Conservation (phyloP, 495 filamentous ascomycete species). For the Daldinia childiae region DNA sequence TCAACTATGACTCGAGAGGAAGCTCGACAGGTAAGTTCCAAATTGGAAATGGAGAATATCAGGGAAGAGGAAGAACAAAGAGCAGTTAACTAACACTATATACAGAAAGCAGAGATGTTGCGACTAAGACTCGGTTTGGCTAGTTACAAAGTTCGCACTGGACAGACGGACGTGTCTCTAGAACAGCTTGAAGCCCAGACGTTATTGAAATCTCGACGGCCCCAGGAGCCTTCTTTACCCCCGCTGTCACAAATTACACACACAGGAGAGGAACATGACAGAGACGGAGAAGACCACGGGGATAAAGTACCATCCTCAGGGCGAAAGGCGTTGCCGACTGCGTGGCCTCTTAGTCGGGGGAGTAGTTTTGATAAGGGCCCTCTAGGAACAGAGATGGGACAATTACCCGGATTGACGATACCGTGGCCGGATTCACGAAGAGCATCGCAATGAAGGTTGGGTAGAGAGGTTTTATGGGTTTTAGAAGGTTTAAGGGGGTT, state of each 20-base stretch:
- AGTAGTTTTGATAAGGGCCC: not conserved
- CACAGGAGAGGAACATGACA: not conserved
- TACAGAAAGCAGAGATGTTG: slow-evolving; percentile 60
- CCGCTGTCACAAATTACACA: slow-evolving; percentile 1
- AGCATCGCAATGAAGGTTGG: not conserved
- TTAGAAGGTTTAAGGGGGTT: not conserved
- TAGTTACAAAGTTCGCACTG: slow-evolving; percentile 63
- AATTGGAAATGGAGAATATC: not conserved
- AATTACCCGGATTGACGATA: not conserved
- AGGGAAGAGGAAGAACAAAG: not conserved
- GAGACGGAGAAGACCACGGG: slow-evolving; percentile 34
- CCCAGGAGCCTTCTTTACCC: not conserved
- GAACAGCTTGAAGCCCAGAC: slow-evolving; percentile 50
- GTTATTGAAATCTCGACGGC: slow-evolving; percentile 15
- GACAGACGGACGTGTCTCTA: slow-evolving; percentile 60
- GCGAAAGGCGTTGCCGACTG: slow-evolving; percentile 2
- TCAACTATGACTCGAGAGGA: slow-evolving; percentile 52
- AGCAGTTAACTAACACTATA: slow-evolving; percentile 1
- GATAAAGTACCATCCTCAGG: slow-evolving; percentile 34
- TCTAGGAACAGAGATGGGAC: not conserved
- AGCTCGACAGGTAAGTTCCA: slow-evolving; percentile 51
- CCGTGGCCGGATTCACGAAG: not conserved
- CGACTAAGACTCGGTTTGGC: slow-evolving; percentile 61
- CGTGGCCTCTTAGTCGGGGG: not conserved
- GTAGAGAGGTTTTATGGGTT: not conserved